These are phyloP conservation scores for Thraustochytrium sp. DNA, from an alignment of 352 stramenopile species.

Conservation along the genomic window DNA sequence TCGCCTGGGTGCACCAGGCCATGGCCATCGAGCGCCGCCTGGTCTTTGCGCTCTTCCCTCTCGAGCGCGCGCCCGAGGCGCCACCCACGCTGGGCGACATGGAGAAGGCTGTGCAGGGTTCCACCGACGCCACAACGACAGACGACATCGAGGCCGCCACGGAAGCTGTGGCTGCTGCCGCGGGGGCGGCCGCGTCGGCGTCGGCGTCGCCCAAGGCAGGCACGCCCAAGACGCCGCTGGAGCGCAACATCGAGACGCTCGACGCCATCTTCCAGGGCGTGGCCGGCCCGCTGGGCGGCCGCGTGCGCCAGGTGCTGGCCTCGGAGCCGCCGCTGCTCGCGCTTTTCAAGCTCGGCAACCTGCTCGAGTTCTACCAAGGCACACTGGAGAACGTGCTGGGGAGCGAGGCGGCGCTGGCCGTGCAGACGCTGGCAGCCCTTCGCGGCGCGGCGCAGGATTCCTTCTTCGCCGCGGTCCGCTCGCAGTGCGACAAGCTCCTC, in stretches of 20 bases:
- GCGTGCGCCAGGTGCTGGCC: conserved; percentile 11
- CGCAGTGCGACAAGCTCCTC: conserved; percentile 34
- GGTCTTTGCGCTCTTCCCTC: conserved; percentile 59
- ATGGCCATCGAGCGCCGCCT: conserved; percentile 72
- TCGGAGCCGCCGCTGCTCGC: background rate
- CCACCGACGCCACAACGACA: background rate
- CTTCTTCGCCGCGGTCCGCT: conserved; percentile 3
- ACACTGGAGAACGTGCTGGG: conserved; percentile 2
- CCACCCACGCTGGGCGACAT: background rate
- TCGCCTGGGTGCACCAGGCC: conserved; percentile 75
- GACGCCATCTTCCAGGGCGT: conserved; percentile 27
- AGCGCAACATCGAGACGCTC: background rate
- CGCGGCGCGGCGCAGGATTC: background rate
- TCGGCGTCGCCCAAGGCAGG: background rate
- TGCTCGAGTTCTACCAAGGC: conserved; percentile 38
- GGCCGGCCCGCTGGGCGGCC: background rate
- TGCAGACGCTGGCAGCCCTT: background rate
- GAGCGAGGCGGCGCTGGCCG: background rate
- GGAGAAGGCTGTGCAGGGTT: background rate
- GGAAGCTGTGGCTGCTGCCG: background rate
- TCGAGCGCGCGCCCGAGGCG: background rate
- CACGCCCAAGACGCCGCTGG: background rate
- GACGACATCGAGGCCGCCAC: background rate
- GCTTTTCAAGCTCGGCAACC: conserved; percentile 27
- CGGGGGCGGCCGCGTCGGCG: background rate